phyloP scores from a whole-genome alignment of 495 filamentous ascomycete genomes.

The Hyaloscypha finlandica region DNA sequence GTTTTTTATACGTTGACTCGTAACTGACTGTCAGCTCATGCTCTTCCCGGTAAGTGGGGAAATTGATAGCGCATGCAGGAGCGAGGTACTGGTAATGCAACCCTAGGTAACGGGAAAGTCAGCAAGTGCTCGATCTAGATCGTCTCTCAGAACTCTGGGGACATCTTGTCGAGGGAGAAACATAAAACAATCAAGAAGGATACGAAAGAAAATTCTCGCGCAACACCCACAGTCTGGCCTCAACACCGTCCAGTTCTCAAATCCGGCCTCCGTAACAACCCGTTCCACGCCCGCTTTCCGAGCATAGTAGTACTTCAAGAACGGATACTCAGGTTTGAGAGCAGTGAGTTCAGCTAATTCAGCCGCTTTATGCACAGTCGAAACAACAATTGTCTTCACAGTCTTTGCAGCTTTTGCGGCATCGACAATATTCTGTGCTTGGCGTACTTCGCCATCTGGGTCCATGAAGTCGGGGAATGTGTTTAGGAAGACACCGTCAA shows the following conservation, averaged over 20 bases:
- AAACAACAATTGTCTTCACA: conserved; percentile 38
- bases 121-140: no score
- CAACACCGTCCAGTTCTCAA: conserved; percentile 46
- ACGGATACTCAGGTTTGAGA: conserved; percentile 1
- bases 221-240: conserved; percentile 16
- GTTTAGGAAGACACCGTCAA: conserved; percentile 51
- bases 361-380: conserved; percentile 35
- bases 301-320: conserved; percentile 32
- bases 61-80: conserved; percentile 36
- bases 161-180: no score
- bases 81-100: conserved; percentile 39
- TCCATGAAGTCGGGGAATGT: conserved; percentile 38
- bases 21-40: conserved; percentile 33
- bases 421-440: conserved; percentile 43
- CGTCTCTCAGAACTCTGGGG: no score
- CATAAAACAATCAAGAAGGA: no score
- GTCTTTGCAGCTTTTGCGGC: conserved; percentile 45
- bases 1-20: conserved; percentile 26
- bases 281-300: conserved; percentile 43
- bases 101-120: no score
- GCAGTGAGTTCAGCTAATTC: conserved; percentile 30
- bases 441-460: conserved; percentile 35
- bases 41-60: conserved; percentile 37
- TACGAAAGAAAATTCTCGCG: no score
- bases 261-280: conserved; percentile 38